Evolutionary conservation across 2,329 filamentous ascomycete genomes (phyloP), one percentile per base, ranked within the genome.

Genomic region (Periconia sp.): DNA sequence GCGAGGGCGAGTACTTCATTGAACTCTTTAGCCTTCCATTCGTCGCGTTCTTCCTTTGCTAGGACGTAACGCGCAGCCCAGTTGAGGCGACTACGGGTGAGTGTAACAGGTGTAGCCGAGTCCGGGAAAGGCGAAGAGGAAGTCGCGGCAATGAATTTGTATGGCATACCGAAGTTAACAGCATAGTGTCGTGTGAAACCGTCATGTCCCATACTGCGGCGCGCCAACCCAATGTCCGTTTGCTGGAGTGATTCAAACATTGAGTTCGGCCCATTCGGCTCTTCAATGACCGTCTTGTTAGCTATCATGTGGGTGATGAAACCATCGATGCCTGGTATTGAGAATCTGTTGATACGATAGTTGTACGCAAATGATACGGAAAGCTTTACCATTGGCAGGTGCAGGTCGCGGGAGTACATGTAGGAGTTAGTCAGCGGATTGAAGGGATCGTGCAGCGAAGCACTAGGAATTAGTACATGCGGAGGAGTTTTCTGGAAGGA

Each of bases 1-100:
- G 82, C 85, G 0, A 89, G 74, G 2, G 81, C 79, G 1, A 89
- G 79, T 6, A 85, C 71, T 63, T 89, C 86, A 55, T 89, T 89
- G 71, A 87, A 88, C 6, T 79, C 74, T 1, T 73, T 56, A 19
- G 67, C 45, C 23, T 47, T 51, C 53, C 54, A 61, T 3, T 44
- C 41, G 35, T 58, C 14, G 31, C 41, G 11, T 1, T 47, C 15
- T 30, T 61, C 20, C 62, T 72, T 43, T 31, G 59, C 6, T 1
- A 83, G 66, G 0, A 80, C 72, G 17, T 68, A 63, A 42, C 76
- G 56, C 1, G 80, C 80, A 2, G 81, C 82, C 83, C 84, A 87
- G 20, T 79, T 80, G 45, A 87, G 60, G 3, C 82, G 76, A 6
- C 79, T 76, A 0, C 85, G 75, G 0, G 80, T 77, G 43, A 77